Percentiles rank a stretch among this genome's conserved stretches.
These are phyloP conservation scores for Colletotrichum euphorbiae DNA, from an alignment of 2,329 filamentous ascomycete genomes.

Conservation along the genomic window DNA sequence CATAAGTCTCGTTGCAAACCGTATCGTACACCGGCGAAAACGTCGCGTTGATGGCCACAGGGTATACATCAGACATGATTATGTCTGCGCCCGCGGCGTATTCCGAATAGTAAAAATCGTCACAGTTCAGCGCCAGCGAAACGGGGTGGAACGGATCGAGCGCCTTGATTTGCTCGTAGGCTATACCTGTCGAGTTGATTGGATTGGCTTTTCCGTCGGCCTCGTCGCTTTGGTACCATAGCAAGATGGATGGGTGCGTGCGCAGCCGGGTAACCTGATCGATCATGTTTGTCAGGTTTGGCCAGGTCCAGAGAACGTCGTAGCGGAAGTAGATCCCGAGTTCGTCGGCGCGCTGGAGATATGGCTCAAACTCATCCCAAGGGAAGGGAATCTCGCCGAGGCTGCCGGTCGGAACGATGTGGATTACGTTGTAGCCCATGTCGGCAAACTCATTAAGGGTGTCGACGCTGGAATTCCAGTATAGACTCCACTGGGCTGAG, in stretches of 20 bases:
- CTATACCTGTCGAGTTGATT: conserved; percentile 57
- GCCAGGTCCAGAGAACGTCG: conserved; percentile 37
- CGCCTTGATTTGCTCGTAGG: conserved; percentile 57
- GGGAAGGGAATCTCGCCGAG: conserved; percentile 36
- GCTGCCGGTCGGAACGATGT: conserved; percentile 32
- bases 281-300: conserved; percentile 23
- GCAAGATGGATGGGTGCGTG: conserved; percentile 29
- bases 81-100: conserved; percentile 69
- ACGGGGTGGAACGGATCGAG: conserved; percentile 73
- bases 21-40: conserved; percentile 66
- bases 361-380: conserved; percentile 35
- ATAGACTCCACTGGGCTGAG: conserved; percentile 54
- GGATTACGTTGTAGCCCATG: conserved; percentile 57
- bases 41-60: conserved; percentile 66
- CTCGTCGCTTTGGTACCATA: conserved; percentile 39
- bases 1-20: conserved; percentile 67
- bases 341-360: conserved; percentile 50
- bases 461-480: conserved; percentile 50
- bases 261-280: conserved; percentile 33
- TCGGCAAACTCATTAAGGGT: conserved; percentile 50
- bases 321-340: conserved; percentile 46
- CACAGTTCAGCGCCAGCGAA: conserved; percentile 69
- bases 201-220: conserved; percentile 50
- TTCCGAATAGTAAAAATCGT: conserved; percentile 68
- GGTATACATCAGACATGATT: conserved; percentile 70